phyloP scores from a whole-genome alignment of 345 rosid species.

The Ceriops tagal region DNA sequence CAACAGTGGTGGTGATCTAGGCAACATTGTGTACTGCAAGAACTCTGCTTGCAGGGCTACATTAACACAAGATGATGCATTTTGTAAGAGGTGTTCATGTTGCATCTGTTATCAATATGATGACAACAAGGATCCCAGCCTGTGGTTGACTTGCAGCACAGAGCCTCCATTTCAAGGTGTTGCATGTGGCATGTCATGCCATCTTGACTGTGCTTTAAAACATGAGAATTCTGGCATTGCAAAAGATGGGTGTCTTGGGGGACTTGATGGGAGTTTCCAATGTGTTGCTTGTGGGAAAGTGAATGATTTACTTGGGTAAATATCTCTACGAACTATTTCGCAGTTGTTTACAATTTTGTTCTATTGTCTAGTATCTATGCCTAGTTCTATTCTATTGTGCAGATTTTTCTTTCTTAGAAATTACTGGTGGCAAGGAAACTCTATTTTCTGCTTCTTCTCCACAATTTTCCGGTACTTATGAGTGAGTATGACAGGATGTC shows the following conservation, averaged over 20 bases:
- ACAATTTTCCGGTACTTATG: too few relatives aligned
- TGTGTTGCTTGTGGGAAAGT: conserved; percentile 73
- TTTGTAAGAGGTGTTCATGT: conserved; percentile 91
- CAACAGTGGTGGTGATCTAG: conserved; percentile 30
- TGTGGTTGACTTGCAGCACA: conserved; percentile 77
- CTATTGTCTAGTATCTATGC: background rate
- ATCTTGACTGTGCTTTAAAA: conserved; percentile 81
- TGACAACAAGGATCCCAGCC: conserved; percentile 92
- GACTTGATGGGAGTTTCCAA: conserved; percentile 68
- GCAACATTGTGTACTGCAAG: conserved; percentile 50
- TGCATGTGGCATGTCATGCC: conserved; percentile 84
- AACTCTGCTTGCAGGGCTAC: conserved; percentile 85
- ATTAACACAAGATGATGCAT: conserved; percentile 49
- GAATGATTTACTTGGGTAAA: conserved; percentile 84
- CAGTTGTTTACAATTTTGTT: background rate
- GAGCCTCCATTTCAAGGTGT: conserved; percentile 61
- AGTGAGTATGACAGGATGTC: too few relatives aligned
- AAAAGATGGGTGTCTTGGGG: conserved; percentile 36
- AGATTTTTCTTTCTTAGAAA: background rate
- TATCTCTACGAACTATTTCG: conserved; percentile 7
- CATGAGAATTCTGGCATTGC: conserved; percentile 64
- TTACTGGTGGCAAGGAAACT: too few relatives aligned
- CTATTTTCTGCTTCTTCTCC: too few relatives aligned
- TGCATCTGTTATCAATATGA: conserved; percentile 78
- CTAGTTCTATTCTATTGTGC: background rate